Percentiles rank a stretch among this genome's conserved stretches.
phyloP scores from a whole-genome alignment of 1,139 yeast species.

The Tardiomyces blankii region DNA sequence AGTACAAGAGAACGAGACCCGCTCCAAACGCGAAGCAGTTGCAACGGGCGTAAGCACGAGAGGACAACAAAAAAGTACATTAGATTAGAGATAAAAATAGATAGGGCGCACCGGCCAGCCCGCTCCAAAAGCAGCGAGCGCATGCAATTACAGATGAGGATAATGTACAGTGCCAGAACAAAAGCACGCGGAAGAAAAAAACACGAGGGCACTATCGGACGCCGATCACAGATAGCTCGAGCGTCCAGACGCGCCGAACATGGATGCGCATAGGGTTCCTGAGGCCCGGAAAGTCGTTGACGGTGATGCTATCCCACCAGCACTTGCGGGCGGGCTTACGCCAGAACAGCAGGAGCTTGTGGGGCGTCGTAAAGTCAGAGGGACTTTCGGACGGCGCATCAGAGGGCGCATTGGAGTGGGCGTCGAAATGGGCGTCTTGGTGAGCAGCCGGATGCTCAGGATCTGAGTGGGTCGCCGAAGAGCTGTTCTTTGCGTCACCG shows the following conservation, averaged over 20 bases:
- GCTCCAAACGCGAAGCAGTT: too few species aligned
- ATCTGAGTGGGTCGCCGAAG: slow-evolving; percentile 1
- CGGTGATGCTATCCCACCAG: slow-evolving; percentile 80
- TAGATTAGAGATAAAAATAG: too few species aligned
- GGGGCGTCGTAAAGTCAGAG: slow-evolving; percentile 36
- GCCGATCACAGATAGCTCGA: slow-evolving; percentile 43
- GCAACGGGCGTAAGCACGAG: too few species aligned
- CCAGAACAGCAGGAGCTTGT: slow-evolving; percentile 87
- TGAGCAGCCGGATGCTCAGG: background rate
- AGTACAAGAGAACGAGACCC: too few species aligned
- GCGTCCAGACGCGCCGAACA: slow-evolving; percentile 75
- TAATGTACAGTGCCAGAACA: too few species aligned
- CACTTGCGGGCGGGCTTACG: slow-evolving; percentile 97
- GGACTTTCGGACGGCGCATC: slow-evolving; percentile 25
- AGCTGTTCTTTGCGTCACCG: too few species aligned
- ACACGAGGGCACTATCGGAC: slow-evolving; percentile 6
- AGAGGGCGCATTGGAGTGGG: slow-evolving; percentile 4
- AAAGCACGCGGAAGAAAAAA: background rate
- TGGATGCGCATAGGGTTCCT: slow-evolving; percentile 43
- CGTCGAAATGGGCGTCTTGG: background rate
- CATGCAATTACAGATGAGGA: too few species aligned
- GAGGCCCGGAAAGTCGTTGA: slow-evolving; percentile 40
- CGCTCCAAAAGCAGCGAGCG: too few species aligned
- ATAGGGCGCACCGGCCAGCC: too few species aligned
- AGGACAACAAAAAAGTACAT: too few species aligned